Conservation (phyloP, 805 yeast genomes). For the Ogataea sp. region DNA sequence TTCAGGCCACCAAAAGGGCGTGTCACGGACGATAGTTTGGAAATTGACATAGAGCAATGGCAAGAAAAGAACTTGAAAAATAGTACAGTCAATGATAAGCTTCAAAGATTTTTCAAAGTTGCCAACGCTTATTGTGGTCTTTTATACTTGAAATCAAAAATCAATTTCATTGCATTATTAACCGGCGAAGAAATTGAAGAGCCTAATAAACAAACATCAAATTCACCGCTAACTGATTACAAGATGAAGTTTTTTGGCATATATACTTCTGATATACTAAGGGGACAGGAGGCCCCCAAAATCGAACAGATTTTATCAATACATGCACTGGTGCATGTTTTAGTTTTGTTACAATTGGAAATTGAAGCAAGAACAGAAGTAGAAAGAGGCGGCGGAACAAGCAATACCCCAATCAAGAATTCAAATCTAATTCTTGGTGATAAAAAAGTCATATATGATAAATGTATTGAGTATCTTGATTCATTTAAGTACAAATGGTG, state of each 20-base stretch:
- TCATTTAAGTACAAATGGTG: conserved; percentile 20
- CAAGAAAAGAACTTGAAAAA: conserved; percentile 1
- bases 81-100: conserved; percentile 9
- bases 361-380: conserved; percentile 15
- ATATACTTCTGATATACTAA: conserved; percentile 10
- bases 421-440: too few species aligned
- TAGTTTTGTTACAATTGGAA: conserved; percentile 20
- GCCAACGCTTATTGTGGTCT: conserved; percentile 14
- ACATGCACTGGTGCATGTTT: conserved; percentile 22
- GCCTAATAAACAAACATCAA: conserved; percentile 3
- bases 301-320: conserved; percentile 18
- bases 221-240: conserved; percentile 14
- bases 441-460: conserved; percentile 9
- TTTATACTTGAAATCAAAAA: conserved; percentile 19
- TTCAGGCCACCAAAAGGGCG: background rate
- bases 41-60: conserved; percentile 14
- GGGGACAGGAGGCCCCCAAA: conserved; percentile 6
- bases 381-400: background rate
- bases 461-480: conserved; percentile 11
- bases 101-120: conserved; percentile 9
- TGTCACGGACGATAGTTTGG: conserved; percentile 7
- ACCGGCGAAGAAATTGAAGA: conserved; percentile 6
- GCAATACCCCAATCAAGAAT: too few species aligned
- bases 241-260: conserved; percentile 10
- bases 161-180: conserved; percentile 21